These are phyloP conservation scores for Candida sp. DNA, from an alignment of 1,139 yeast species.

Conservation along the genomic window DNA sequence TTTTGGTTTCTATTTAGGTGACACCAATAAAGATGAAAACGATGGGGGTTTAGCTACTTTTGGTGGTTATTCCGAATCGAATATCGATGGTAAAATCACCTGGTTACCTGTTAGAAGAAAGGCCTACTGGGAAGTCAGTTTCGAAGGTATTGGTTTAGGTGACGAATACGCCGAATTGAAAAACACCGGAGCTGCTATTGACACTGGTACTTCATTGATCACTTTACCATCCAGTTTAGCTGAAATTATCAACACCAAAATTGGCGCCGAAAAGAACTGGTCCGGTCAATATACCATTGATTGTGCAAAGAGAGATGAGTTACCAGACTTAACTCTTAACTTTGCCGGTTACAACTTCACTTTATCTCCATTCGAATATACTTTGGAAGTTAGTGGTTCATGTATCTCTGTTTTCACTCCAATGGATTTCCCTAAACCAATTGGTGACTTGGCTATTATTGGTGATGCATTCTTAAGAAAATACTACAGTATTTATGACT, in stretches of 20 bases:
- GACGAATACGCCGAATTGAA: slow-evolving; percentile 82
- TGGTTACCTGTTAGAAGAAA: slow-evolving; percentile 98
- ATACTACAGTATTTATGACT: slow-evolving; percentile 90
- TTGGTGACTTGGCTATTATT: slow-evolving; percentile 92
- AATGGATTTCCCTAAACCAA: slow-evolving; percentile 96
- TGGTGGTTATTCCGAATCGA: slow-evolving; percentile 84
- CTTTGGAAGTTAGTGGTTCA: slow-evolving; percentile 88
- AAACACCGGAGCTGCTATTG: slow-evolving; percentile 94
- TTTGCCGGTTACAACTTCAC: slow-evolving; percentile 91
- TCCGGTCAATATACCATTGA: slow-evolving; percentile 94
- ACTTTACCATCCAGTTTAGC: slow-evolving; percentile 94
- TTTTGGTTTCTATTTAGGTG: slow-evolving; percentile 90
- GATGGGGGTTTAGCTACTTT: slow-evolving; percentile 91
- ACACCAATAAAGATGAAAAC: slow-evolving; percentile 56
- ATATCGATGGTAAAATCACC: slow-evolving; percentile 77
- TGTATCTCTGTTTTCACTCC: slow-evolving; percentile 97
- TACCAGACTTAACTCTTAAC: slow-evolving; percentile 90
- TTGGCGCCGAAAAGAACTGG: slow-evolving; percentile 97
- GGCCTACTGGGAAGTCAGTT: slow-evolving; percentile 98
- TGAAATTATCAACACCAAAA: slow-evolving; percentile 89
- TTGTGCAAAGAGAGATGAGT: slow-evolving; percentile 73
- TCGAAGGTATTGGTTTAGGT: slow-evolving; percentile 88
- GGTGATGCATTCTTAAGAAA: slow-evolving; percentile 98
- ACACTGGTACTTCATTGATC: slow-evolving; percentile 96
- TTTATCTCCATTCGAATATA: slow-evolving; percentile 83